Evolutionary conservation across 2,329 filamentous ascomycete genomes (phyloP).

Genomic region (Xylaria polymorpha): DNA sequence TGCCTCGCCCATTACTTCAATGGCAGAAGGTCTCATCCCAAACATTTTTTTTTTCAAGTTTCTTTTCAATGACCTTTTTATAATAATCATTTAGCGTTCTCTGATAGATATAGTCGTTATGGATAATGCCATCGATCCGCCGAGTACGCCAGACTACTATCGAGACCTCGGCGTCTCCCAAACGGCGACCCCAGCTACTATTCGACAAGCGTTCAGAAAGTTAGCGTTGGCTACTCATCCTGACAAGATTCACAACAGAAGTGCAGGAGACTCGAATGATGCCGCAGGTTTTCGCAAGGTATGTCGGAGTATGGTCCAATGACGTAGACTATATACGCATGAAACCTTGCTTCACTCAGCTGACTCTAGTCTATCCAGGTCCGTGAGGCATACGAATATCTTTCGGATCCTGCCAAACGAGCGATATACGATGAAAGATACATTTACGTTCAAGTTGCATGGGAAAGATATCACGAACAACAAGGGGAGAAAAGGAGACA

Average conservation of each 20-base stretch:
- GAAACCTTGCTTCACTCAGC: neutral
- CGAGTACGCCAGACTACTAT: conserved; percentile 13
- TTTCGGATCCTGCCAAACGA: conserved; percentile 6
- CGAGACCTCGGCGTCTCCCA: conserved; percentile 19
- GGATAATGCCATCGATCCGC: conserved; percentile 24
- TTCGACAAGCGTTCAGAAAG: conserved; percentile 19
- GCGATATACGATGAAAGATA: neutral
- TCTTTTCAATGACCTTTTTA: too few species aligned
- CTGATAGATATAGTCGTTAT: too few species aligned
- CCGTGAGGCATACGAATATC: conserved; percentile 2
- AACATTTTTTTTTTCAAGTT: too few species aligned
- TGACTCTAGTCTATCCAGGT: neutral
- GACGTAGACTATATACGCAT: neutral
- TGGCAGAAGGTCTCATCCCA: too few species aligned
- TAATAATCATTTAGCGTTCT: too few species aligned
- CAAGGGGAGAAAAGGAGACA: neutral
- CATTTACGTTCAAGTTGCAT: conserved; percentile 1
- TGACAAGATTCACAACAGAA: conserved; percentile 14
- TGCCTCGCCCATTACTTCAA: neutral
- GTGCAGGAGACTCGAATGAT: neutral
- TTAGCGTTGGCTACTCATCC: conserved; percentile 25
- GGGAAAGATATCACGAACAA: neutral
- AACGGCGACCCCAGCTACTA: neutral
- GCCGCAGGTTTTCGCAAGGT: conserved; percentile 26
- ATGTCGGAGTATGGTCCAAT: neutral